Evolutionary conservation across 169 alveolate genomes (phyloP), one percentile per base, ranked within the genome.

Genomic region (Plasmodium knowlesi): DNA sequence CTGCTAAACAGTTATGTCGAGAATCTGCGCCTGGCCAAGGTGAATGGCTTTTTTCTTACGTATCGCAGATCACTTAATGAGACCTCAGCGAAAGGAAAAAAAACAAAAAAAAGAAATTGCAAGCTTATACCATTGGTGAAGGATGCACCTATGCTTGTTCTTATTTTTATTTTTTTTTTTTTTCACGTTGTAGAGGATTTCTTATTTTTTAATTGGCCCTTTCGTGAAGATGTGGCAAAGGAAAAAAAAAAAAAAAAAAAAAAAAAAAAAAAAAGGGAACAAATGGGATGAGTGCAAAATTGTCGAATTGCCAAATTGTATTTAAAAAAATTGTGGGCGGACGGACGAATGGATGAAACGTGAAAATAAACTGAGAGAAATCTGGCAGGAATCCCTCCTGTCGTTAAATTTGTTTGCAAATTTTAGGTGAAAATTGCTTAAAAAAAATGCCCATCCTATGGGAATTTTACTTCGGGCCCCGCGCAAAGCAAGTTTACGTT

Each of bases 151-250:
- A 67, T 2, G 76, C 8, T 67, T 67, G 14, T 67, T 67, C 37
- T 5, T 25, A 19, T 67, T 57, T 67, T 67, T n/a, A 22, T 67
- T 67, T 25, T 67, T 67, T n/a, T 67, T 50, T 67, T 67, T 67
- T 67, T 67, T 67, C 37, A 67, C 76, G 76, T 67, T 67, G 76
- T 67, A 67, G 76, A 67, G 76, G 76, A 67, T 67, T 67, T 67
- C 19, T 67, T 67, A 19, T 67, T 67, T 67, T 67, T 67, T 67
- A 67, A 67, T 19, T 67, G 34, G n/a, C 76, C 41, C 37, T 25
- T 37, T 67, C 39, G 41, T 67, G 30, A 25, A 25, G 30, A 5
- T 67, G 16, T 22, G 32, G 76, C 30, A n/a, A 67, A 25, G 37
- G 22, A 30, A 2, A 41, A 41, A 67, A 39, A 39, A 39, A 39